These are phyloP conservation scores for Mucor saturninus DNA, from an alignment of 371 early-diverging fungal genomes.

Conservation along the genomic window DNA sequence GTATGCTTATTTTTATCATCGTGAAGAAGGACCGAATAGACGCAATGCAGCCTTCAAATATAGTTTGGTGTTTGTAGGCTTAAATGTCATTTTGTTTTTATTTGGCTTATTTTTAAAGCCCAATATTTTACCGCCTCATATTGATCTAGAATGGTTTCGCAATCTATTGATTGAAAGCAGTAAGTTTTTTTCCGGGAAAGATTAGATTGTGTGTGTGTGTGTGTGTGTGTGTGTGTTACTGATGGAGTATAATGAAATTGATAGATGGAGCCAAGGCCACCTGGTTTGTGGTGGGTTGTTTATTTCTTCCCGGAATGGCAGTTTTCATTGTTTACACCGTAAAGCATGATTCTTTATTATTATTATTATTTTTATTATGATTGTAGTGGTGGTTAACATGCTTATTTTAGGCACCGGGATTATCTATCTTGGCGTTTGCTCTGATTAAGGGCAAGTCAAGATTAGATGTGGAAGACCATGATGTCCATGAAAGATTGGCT, in stretches of 20 bases:
- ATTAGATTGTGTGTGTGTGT: neutral
- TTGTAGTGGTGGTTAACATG: too few species aligned
- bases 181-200: slow-evolving; percentile 19
- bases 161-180: slow-evolving; percentile 39
- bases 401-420: slow-evolving; percentile 43
- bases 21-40: slow-evolving; percentile 42
- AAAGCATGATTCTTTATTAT: slow-evolving; percentile 5
- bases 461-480: slow-evolving; percentile 32
- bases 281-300: slow-evolving; percentile 54
- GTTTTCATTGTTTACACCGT: slow-evolving; percentile 60
- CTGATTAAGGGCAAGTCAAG: slow-evolving; percentile 36
- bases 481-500: slow-evolving; percentile 25
- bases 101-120: slow-evolving; percentile 49
- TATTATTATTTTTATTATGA: neutral
- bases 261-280: slow-evolving; percentile 57
- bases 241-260: neutral
- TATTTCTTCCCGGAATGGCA: slow-evolving; percentile 52
- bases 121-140: slow-evolving; percentile 29
- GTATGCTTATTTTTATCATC: slow-evolving; percentile 60
- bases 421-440: slow-evolving; percentile 45
- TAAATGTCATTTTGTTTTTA: slow-evolving; percentile 34
- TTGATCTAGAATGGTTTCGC: slow-evolving; percentile 53
- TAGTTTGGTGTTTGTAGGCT: slow-evolving; percentile 34
- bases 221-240: neutral
- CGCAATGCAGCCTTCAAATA: slow-evolving; percentile 37